Percentiles rank a stretch among this genome's conserved stretches.
Evolutionary conservation across 2,329 filamentous ascomycete species (phyloP).

Genomic region (Fusarium sp.): DNA sequence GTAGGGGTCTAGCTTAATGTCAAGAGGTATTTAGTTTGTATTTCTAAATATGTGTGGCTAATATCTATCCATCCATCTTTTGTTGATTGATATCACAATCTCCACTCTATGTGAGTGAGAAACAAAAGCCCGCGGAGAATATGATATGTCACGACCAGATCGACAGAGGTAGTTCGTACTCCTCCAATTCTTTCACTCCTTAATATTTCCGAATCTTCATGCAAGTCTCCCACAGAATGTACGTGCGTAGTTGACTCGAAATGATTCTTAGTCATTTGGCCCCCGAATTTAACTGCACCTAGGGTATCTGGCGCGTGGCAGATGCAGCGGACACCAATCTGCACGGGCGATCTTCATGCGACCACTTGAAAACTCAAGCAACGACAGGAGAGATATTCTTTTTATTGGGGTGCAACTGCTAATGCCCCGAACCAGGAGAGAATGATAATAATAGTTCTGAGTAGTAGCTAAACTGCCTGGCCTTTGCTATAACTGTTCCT

Average conservation of each 20-base stretch:
- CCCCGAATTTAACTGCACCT: constrained; percentile 26
- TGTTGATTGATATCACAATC: neutral
- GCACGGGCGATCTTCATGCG: constrained; percentile 36
- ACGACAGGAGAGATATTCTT: neutral
- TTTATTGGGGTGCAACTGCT: no score
- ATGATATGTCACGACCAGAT: constrained; percentile 9
- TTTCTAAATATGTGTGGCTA: neutral
- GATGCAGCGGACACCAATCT: constrained; percentile 32
- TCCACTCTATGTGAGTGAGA: neutral
- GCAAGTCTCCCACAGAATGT: constrained; percentile 2
- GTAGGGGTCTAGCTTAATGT: constrained; percentile 11
- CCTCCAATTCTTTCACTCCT: constrained; percentile 2
- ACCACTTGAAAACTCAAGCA: constrained; percentile 24
- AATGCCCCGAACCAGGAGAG: no score
- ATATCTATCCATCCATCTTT: neutral
- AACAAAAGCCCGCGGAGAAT: constrained; percentile 1
- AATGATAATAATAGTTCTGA: no score
- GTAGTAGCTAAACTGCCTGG: no score
- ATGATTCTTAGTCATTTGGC: constrained; percentile 18
- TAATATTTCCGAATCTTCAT: constrained; percentile 13
- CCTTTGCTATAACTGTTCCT: no score
- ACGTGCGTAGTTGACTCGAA: constrained; percentile 1
- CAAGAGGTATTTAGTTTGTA: neutral
- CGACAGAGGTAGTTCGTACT: neutral
- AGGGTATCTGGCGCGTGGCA: constrained; percentile 26